A percentile compares a stretch with the other conserved stretches of the same genome.
Evolutionary conservation across 768 basidiomycete species (phyloP).

Genomic region (Fibroporia radiculosa): DNA sequence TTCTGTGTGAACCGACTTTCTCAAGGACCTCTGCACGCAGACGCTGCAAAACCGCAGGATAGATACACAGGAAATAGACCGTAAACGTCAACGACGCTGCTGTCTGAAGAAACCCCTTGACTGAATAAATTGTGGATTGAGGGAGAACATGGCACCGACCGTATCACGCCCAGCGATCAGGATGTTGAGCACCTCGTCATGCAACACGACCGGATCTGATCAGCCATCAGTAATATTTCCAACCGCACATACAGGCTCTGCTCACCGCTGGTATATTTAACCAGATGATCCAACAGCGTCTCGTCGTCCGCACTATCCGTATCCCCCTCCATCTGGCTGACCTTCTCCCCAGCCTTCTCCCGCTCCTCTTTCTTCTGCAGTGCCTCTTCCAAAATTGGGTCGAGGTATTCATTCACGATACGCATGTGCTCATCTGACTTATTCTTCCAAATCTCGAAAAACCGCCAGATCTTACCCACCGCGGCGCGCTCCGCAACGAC

Average conservation of each 20-base stretch:
- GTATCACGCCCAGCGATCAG: slow-evolving; percentile 21
- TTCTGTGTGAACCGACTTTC: slow-evolving; percentile 17
- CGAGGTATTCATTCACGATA: slow-evolving; percentile 37
- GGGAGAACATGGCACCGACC: background rate
- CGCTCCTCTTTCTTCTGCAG: slow-evolving; percentile 30
- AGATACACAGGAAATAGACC: slow-evolving; percentile 23
- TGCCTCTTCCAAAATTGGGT: slow-evolving; percentile 39
- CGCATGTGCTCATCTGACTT: slow-evolving; percentile 30
- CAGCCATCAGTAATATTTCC: background rate
- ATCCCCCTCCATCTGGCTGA: slow-evolving; percentile 11
- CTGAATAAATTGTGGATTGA: background rate
- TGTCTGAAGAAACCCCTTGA: slow-evolving; percentile 11
- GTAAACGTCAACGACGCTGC: slow-evolving; percentile 33
- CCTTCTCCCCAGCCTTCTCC: slow-evolving; percentile 5
- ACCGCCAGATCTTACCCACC: slow-evolving; percentile 38
- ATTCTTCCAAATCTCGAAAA: slow-evolving; percentile 36
- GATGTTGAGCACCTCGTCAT: slow-evolving; percentile 26
- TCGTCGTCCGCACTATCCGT: slow-evolving; percentile 26
- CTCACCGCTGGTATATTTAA: slow-evolving; percentile 32
- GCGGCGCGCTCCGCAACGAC: slow-evolving; percentile 24
- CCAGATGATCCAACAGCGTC: slow-evolving; percentile 34
- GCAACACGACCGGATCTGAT: slow-evolving; percentile 20
- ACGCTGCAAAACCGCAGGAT: slow-evolving; percentile 21
- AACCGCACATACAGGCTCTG: background rate
- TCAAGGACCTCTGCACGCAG: slow-evolving; percentile 23